Evolutionary conservation across 1,284 basidiomycete species (phyloP), one percentile per base, ranked within the genome.

Genomic region (Abortiporus biennis): DNA sequence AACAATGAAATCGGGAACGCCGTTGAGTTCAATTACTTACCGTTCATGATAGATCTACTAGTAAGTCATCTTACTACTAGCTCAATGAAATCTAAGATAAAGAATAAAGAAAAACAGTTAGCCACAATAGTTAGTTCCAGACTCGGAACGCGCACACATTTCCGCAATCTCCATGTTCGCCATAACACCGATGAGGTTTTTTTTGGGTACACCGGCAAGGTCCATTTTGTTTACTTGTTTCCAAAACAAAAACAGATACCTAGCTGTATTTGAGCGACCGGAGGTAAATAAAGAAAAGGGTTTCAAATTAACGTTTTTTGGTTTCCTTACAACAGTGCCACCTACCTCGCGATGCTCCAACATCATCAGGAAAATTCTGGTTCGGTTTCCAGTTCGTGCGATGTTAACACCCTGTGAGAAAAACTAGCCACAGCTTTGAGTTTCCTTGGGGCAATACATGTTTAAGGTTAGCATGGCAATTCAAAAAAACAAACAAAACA

Each of bases 391-490:
- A 91, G 66, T 52, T 80, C 79, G 61, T 89, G 84, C 4, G 90
- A 66, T 47, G 85, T 77, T 15, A 83, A 85, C 38, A 91, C 66
- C 48, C 82, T 76, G 2, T 82, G 85, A 48, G 86, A 90, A 47
- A 91, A 86, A 2, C 90, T 83, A 13, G 88, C 88, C 12, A 87
- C 87, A 1, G 88, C 87, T 61, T 90, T 88, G 13, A 86, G 85
- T 54, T 91, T 87, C 20, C 76, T 80, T 46, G 45, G 27, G 29
- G 4, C 22, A 21, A 22, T 23, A 36, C 23, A 33, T 46, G 23
- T 19, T 25, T 9, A 23, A 21, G n/a, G 34, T 32, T 24, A 19
- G 17, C 2, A 23, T 17, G 17, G 9, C 29, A 13, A 29, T 16
- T 12, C 20, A 15, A 13, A 34, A 40, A 31, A 21, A 55, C 69